Conservation (phyloP, 2,329 filamentous ascomycete genomes). For the Aureobasidium sp. region DNA sequence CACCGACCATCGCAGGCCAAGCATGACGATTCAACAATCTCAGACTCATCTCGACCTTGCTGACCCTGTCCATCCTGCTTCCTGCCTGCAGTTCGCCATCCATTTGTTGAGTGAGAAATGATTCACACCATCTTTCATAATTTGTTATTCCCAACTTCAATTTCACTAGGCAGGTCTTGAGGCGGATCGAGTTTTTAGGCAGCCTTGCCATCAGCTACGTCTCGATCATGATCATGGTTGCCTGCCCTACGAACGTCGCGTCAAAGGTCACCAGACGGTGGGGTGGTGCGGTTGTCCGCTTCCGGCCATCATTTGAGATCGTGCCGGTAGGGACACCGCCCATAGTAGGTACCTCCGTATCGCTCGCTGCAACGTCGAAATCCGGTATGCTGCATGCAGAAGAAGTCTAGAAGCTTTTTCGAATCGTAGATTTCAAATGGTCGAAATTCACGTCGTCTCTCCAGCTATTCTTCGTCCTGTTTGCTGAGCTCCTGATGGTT, state of each 20-base stretch:
- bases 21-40: background rate
- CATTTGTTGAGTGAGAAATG: background rate
- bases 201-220: slow-evolving; percentile 3
- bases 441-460: background rate
- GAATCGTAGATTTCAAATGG: background rate
- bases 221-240: background rate
- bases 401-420: background rate
- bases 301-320: background rate
- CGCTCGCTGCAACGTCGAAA: background rate
- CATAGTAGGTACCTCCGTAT: background rate
- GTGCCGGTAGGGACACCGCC: background rate
- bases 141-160: background rate
- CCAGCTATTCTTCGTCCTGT: background rate
- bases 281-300: background rate
- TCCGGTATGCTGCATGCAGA: background rate
- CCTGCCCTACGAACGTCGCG: background rate
- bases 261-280: background rate
- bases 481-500: background rate
- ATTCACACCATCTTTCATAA: background rate
- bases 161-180: background rate
- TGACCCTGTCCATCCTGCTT: background rate
- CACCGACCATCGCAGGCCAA: background rate
- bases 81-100: background rate
- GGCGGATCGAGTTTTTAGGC: slow-evolving; percentile 5
- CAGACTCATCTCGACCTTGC: background rate